Percentiles rank a stretch among this genome's conserved stretches.
These are phyloP conservation scores for Clitoria ternatea DNA, from an alignment of 306 rosid genomes.

Conservation along the genomic window DNA sequence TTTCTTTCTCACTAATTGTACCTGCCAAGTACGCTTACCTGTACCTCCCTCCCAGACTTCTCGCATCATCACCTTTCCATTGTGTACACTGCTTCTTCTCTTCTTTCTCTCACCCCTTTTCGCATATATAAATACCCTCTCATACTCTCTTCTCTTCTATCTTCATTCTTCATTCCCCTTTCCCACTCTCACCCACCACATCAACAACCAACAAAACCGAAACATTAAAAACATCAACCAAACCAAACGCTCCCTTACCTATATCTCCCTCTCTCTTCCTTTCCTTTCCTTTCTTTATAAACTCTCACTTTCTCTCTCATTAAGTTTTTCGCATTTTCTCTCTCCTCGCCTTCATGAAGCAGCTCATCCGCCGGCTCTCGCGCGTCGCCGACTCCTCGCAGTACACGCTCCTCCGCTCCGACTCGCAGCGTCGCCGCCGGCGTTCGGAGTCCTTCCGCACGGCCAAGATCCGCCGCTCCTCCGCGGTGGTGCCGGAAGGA, in stretches of 20 bases:
- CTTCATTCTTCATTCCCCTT: not conserved
- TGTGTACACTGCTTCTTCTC: constrained; percentile 29
- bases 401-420: constrained; percentile 67
- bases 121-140: constrained; percentile 5
- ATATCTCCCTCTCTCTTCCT: not conserved
- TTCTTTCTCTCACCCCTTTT: constrained; percentile 9
- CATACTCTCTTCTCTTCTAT: not conserved
- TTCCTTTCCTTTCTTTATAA: not conserved
- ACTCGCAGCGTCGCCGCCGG: constrained; percentile 16
- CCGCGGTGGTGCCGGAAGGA: constrained; percentile 55
- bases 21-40: constrained; percentile 92
- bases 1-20: constrained; percentile 43
- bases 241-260: not conserved
- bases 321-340: not conserved
- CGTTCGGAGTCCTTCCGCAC: constrained; percentile 33
- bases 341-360: constrained; percentile 51
- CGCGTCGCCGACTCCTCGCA: constrained; percentile 90
- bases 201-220: not conserved
- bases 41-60: constrained; percentile 89
- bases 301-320: not conserved
- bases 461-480: constrained; percentile 14
- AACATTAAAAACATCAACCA: not conserved
- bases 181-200: constrained; percentile 13
- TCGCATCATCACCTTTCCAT: constrained; percentile 68
- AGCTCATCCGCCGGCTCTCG: constrained; percentile 72